Evolutionary conservation across 164 flowering plant species (phyloP).

Genomic region (Protea cynaroides): DNA sequence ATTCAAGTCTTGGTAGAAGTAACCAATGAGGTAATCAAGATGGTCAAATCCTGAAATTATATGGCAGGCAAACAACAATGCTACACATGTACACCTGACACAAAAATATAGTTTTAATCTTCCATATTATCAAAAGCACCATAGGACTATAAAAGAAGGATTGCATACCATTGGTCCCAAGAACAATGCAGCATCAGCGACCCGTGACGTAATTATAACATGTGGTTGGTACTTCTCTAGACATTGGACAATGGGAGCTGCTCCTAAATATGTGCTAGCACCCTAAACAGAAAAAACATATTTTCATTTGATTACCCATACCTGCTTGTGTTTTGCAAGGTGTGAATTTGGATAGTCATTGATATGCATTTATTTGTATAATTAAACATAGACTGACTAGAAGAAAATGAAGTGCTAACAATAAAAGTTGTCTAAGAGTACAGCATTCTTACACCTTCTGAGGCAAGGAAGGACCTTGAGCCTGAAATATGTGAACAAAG

Average conservation of each 20-base stretch:
- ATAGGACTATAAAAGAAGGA: no score
- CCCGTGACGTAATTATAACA: constrained; percentile 80
- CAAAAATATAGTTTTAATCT: no score
- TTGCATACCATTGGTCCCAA: constrained; percentile 86
- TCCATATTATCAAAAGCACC: no score
- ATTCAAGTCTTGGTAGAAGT: no score
- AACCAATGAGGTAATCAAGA: no score
- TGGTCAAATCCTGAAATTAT: no score
- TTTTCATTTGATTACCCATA: no score
- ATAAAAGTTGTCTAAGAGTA: constrained; percentile 14
- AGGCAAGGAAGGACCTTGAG: constrained; percentile 14
- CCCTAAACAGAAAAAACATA: constrained; percentile 44
- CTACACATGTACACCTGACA: no score
- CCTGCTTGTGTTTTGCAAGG: not conserved
- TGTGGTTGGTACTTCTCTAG: constrained; percentile 72
- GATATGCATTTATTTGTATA: not conserved
- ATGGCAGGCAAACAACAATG: no score
- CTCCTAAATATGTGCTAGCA: constrained; percentile 85
- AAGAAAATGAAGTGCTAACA: not conserved
- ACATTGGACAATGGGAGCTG: constrained; percentile 90
- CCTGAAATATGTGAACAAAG: constrained; percentile 25
- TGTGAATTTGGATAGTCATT: not conserved
- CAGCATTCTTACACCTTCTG: constrained; percentile 52
- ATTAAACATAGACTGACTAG: not conserved
- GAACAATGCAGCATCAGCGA: constrained; percentile 95